A percentile compares a stretch with the other conserved stretches of the same genome.
phyloP scores from a whole-genome alignment of 441 rosid species.

The Jatropha podagrica region DNA sequence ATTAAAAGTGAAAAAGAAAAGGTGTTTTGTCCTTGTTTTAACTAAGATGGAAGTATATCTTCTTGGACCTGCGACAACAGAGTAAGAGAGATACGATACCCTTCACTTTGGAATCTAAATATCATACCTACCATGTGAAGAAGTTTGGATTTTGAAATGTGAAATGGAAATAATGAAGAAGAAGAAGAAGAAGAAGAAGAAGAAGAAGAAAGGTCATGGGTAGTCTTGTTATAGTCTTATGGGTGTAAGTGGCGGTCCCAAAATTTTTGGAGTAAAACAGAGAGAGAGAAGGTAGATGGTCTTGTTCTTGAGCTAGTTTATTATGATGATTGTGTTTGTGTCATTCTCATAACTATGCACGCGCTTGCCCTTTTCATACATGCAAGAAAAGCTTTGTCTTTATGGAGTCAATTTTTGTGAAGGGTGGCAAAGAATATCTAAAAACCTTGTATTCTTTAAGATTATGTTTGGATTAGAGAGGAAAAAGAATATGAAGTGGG shows the following conservation, averaged over 20 bases:
- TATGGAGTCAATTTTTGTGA: too few species aligned
- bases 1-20: not conserved
- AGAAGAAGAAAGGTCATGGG: not conserved
- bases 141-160: not conserved
- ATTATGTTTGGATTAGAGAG: too few species aligned
- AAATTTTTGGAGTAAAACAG: too few species aligned
- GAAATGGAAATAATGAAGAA: not conserved
- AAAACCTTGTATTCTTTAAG: too few species aligned
- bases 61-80: not conserved
- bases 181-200: not conserved
- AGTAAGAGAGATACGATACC: not conserved
- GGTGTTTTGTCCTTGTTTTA: not conserved
- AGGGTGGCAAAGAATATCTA: too few species aligned
- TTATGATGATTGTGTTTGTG: not conserved
- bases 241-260: conserved; percentile 1
- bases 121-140: not conserved
- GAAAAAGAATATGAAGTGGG: too few species aligned
- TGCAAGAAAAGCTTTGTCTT: too few species aligned
- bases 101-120: not conserved
- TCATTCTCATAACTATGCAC: conserved; percentile 1
- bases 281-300: too few species aligned
- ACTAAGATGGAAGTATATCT: not conserved
- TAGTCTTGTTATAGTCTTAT: not conserved
- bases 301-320: too few species aligned
- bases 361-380: conserved; percentile 13